Percentiles rank a stretch among this genome's conserved stretches.
Conservation (phyloP, 1,139 yeast species). For the Scheffersomyces cryptocercus region DNA sequence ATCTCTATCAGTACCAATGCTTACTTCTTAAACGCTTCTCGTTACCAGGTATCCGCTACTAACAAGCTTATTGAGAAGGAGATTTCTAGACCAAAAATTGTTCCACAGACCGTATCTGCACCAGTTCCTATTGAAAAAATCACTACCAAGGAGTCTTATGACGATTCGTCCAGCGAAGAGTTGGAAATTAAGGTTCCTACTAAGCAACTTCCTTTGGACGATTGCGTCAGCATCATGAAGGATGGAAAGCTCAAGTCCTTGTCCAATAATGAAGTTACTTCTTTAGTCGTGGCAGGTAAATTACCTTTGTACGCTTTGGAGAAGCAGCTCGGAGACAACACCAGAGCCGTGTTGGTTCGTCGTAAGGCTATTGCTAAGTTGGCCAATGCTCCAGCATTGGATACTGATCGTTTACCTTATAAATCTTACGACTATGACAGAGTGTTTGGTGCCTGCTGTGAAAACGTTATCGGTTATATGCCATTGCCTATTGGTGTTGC, state of each 20-base stretch:
- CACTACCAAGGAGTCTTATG: slow-evolving; percentile 12
- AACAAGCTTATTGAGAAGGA: slow-evolving; percentile 45
- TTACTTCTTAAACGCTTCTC: slow-evolving; percentile 77
- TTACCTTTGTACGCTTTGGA: slow-evolving; percentile 92
- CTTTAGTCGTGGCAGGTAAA: slow-evolving; percentile 72
- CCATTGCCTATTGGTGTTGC: slow-evolving; percentile 98
- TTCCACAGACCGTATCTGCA: background rate
- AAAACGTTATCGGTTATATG: slow-evolving; percentile 93
- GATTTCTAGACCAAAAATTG: slow-evolving; percentile 28
- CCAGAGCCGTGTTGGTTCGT: slow-evolving; percentile 91
- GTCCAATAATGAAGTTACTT: slow-evolving; percentile 69
- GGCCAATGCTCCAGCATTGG: slow-evolving; percentile 81
- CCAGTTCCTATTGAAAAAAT: slow-evolving; percentile 4
- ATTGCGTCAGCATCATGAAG: slow-evolving; percentile 61
- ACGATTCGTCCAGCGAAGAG: slow-evolving; percentile 18
- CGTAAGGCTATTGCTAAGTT: slow-evolving; percentile 85
- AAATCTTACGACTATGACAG: slow-evolving; percentile 87
- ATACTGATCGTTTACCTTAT: slow-evolving; percentile 73
- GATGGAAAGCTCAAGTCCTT: slow-evolving; percentile 71
- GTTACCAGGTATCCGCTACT: slow-evolving; percentile 52
- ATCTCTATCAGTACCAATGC: slow-evolving; percentile 80
- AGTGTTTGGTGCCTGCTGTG: slow-evolving; percentile 98
- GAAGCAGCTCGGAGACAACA: slow-evolving; percentile 81
- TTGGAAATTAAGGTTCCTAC: slow-evolving; percentile 26
- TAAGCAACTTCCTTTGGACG: slow-evolving; percentile 52